Base-by-base conservation (phyloP, 2,329 filamentous ascomycete genomes). In the Elsinoe fawcettii region DNA sequence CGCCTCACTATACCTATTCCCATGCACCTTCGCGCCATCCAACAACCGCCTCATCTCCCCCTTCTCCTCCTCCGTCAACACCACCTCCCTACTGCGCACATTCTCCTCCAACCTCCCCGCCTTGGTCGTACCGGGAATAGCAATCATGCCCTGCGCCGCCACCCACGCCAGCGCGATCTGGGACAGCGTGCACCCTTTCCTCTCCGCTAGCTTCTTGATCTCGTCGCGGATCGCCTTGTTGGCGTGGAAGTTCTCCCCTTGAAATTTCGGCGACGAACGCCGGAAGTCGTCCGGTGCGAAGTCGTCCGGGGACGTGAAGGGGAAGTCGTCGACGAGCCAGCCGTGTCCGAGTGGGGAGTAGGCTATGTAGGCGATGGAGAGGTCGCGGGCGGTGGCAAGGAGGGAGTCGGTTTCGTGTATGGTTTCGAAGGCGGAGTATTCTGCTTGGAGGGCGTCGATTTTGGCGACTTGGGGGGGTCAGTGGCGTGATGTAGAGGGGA, bases 361-460 rank as follows among this genome's bases (percentile, higher is more conserved):
- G 11, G 70, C 69, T 1, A 74, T 67, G 30, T 70, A 61, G 1
- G 70, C 64, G 1, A 73, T 64, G 5, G 71, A 76, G 5, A 79
- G 71, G 61, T 79, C 75, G 8, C 74, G 71, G 58, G 72, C 73
- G 0, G 75, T 70, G 12, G 69, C 64, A 5, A 76, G 68, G 4
- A 78, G 59, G 47, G 71, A 62, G 8, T 69, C 69, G 0, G 65
- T 63, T 59, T 80, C 77, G 46, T 80, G 77, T 7, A 78, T 73
- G 2, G 70, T 67, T 1, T 69, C 68, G 62, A 77, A 79, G 2
- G 73, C 71, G 1, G 70, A 75, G 65, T 79, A 80, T 61, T 80
- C 78, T 16, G 77, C 69, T 65, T 81, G 77, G 7, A 77, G 71
- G n/a, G 73, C 74, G 11, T 73, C 66, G 56, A 82, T 74, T 8